phyloP scores from a whole-genome alignment of 208 protist genomes.

The Trypanosoma cruzi region DNA sequence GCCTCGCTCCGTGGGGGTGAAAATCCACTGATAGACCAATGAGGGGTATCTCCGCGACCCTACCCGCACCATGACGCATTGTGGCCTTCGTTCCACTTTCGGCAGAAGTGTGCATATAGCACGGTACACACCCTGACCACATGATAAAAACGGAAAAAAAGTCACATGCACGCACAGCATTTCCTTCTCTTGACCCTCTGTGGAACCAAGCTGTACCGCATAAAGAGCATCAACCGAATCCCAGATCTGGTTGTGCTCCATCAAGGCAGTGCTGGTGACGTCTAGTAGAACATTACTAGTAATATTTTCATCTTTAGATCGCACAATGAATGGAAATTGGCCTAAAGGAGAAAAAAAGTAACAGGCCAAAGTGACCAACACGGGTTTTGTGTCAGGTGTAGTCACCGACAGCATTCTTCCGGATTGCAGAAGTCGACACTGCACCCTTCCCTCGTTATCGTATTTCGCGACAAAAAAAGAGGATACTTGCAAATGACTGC shows the following conservation, averaged over 20 bases:
- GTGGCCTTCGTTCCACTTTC: conserved; percentile 13
- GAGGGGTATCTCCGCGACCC: conserved; percentile 13
- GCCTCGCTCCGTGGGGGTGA: neutral
- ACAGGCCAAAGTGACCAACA: conserved; percentile 25
- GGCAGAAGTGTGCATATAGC: conserved; percentile 19
- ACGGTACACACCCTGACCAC: conserved; percentile 21
- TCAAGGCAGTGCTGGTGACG: neutral
- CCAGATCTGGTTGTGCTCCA: conserved; percentile 15
- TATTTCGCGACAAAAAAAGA: conserved; percentile 4
- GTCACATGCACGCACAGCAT: conserved; percentile 26
- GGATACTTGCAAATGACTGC: neutral
- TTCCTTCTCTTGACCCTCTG: neutral
- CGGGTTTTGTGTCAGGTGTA: neutral
- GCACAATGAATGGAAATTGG: conserved; percentile 16
- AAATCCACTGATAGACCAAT: conserved; percentile 29
- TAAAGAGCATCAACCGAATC: conserved; percentile 3
- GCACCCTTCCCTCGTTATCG: neutral
- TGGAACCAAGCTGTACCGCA: conserved; percentile 21
- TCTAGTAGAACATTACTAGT: conserved; percentile 9
- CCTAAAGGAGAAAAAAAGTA: conserved; percentile 24
- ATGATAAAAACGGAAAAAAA: conserved; percentile 20
- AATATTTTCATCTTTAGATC: neutral
- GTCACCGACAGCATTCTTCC: conserved; percentile 4
- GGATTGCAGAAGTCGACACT: conserved; percentile 16
- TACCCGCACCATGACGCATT: conserved; percentile 13